These are phyloP conservation scores for Striga hermonthica DNA, from an alignment of 305 asterid genomes.

Conservation along the genomic window DNA sequence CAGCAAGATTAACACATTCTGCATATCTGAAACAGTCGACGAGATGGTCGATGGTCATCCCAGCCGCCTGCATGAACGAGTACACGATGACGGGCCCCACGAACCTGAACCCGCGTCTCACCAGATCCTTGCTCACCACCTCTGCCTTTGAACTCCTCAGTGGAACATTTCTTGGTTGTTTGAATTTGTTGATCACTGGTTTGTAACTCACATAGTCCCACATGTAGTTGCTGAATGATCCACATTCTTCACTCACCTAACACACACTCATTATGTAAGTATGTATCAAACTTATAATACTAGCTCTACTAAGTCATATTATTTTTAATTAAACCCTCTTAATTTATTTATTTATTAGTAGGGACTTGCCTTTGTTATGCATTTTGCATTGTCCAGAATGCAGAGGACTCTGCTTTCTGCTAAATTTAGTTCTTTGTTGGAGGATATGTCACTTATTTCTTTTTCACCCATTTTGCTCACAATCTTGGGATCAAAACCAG, in stretches of 20 bases:
- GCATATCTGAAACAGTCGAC: conserved; percentile 67
- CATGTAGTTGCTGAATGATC: conserved; percentile 79
- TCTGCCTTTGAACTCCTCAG: conserved; percentile 87
- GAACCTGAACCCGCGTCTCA: conserved; percentile 68
- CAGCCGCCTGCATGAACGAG: conserved; percentile 90
- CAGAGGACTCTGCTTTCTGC: conserved; percentile 74
- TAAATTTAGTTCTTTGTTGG: conserved; percentile 55
- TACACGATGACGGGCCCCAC: conserved; percentile 90
- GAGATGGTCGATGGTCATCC: conserved; percentile 83
- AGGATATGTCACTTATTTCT: conserved; percentile 50
- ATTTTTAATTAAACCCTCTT: too few species aligned
- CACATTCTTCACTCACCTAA: conserved; percentile 68
- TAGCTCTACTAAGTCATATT: too few species aligned
- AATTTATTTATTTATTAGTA: too few species aligned
- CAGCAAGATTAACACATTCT: conserved; percentile 58
- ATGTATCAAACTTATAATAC: too few species aligned
- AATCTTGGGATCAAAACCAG: conserved; percentile 56
- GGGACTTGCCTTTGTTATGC: conserved; percentile 65
- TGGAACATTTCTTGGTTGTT: conserved; percentile 73
- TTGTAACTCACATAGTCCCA: conserved; percentile 82
- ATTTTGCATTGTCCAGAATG: conserved; percentile 84
- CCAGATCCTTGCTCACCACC: conserved; percentile 73
- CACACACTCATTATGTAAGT: background rate
- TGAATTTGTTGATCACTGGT: conserved; percentile 72
- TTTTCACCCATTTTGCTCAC: conserved; percentile 77